Evolutionary conservation across 371 early-diverging fungal species (phyloP).

Genomic region (Thermomucor indicae-seudaticae): DNA sequence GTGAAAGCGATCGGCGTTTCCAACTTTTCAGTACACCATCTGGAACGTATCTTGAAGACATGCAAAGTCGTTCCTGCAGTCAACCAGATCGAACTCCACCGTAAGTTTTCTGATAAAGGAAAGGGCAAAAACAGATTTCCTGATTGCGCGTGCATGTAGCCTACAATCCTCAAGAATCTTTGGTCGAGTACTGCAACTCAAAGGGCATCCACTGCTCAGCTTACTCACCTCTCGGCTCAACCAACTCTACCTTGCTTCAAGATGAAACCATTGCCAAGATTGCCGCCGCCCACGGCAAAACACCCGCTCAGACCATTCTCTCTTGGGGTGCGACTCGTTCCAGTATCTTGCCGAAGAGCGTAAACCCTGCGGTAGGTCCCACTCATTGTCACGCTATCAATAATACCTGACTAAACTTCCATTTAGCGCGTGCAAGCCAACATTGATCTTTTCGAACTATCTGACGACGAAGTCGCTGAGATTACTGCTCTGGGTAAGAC

Average conservation of each 20-base stretch:
- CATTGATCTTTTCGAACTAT: slow-evolving; percentile 30
- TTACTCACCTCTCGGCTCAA: slow-evolving; percentile 71
- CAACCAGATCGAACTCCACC: slow-evolving; percentile 69
- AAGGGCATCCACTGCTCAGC: slow-evolving; percentile 59
- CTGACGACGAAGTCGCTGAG: slow-evolving; percentile 30
- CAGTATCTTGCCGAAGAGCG: slow-evolving; percentile 53
- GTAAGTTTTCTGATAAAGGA: slow-evolving; percentile 64
- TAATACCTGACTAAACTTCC: not conserved
- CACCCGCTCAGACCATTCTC: slow-evolving; percentile 73
- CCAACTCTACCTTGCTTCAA: slow-evolving; percentile 37
- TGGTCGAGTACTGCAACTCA: slow-evolving; percentile 50
- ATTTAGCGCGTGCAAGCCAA: slow-evolving; percentile 41
- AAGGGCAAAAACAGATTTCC: not conserved
- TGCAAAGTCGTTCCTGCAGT: slow-evolving; percentile 63
- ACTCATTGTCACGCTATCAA: not conserved
- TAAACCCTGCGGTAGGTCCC: slow-evolving; percentile 34
- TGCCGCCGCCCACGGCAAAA: slow-evolving; percentile 57
- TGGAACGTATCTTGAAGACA: slow-evolving; percentile 45
- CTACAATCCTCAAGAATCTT: slow-evolving; percentile 59
- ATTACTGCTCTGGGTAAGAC: slow-evolving; percentile 39
- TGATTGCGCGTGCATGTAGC: slow-evolving; percentile 24
- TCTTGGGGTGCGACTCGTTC: slow-evolving; percentile 73
- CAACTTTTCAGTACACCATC: slow-evolving; percentile 52
- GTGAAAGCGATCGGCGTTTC: slow-evolving; percentile 67
- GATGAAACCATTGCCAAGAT: slow-evolving; percentile 50